Base-by-base conservation (phyloP, 768 basidiomycete species). In the Omphalotus guepiniiformis region DNA sequence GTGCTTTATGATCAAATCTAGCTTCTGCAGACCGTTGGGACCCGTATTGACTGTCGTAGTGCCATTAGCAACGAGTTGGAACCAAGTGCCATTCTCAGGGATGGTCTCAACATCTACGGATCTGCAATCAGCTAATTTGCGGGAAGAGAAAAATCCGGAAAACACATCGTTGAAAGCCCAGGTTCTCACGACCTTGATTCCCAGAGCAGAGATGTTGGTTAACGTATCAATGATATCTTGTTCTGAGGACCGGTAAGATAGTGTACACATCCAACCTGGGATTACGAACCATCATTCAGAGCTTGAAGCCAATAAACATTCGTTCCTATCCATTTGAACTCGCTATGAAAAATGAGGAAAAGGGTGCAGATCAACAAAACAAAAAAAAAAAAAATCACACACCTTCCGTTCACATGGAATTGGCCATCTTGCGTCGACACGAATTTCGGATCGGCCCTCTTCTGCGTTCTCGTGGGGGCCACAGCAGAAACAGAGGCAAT, bases 121-220 rank as follows among this genome's bases (percentile, higher is more conserved):
- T 21, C n/a, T 23, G 18, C 2, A 35, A 32, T 43, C 36, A 34
- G 18, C n/a, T n/a, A 19, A 18, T 38, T 32, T 28, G 39, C 26
- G 18, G 48, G 34, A 48, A 27, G 43, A 26, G 8, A 46, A 35
- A 42, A 42, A n/a, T n/a, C n/a, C 16, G 11, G 26, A 46, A 30
- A 13, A 52, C 58, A 29, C 32, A 76, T 83, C 85, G 63, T 86
- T 85, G 62, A 86, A 87, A 15, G 75, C 85, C 85, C 85, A 88
- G 3, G 78, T 68, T 34, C 84, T 72, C 23, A 86, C 75, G 18
- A 82, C 82, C 30, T 67, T 78, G 53, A 82, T 71, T 6, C 79
- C 80, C 11, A 68, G 60, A 2, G 72, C 69, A 11, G 76, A 73
- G 46, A 88, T 83, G 51, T 76, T 79, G 2, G 69, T 71, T 28